Evolutionary conservation across 495 filamentous ascomycete species (phyloP).

Genomic region (Tuber indicum): DNA sequence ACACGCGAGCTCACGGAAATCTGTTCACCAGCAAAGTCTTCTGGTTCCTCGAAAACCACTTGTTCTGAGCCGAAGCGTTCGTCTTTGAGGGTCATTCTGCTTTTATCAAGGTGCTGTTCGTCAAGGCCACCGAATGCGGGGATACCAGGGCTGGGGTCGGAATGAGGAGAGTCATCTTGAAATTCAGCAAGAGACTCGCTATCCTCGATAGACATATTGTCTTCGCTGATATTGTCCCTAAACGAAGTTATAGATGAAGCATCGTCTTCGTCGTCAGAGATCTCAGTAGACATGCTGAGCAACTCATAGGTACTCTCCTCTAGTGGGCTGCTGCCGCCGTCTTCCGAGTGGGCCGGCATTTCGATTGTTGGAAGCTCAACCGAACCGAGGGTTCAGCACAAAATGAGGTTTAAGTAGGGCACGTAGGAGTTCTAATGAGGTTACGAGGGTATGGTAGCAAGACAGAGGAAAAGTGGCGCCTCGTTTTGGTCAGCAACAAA

Average conservation of each 20-base stretch:
- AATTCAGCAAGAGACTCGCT: constrained; percentile 39
- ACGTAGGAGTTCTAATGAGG: constrained; percentile 13
- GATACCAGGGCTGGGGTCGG: constrained; percentile 39
- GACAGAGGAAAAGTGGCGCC: constrained; percentile 30
- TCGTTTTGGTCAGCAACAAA: constrained; percentile 40
- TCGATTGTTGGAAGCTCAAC: constrained; percentile 12
- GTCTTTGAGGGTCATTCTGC: constrained; percentile 34
- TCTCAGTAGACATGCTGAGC: constrained; percentile 37
- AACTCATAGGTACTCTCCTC: constrained; percentile 42
- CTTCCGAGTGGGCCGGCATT: constrained; percentile 39
- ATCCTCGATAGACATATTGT: constrained; percentile 25
- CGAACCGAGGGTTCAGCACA: constrained; percentile 15
- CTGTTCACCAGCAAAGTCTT: constrained; percentile 49
- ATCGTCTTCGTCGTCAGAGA: constrained; percentile 41
- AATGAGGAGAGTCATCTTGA: constrained; percentile 25
- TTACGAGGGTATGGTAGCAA: constrained; percentile 25
- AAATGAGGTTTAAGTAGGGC: constrained; percentile 14
- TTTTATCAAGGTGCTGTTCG: constrained; percentile 39
- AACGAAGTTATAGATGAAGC: constrained; percentile 40
- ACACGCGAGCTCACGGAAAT: constrained; percentile 61
- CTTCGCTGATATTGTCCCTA: constrained; percentile 35
- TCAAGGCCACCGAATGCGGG: constrained; percentile 41
- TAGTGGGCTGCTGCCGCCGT: constrained; percentile 36
- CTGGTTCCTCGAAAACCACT: constrained; percentile 60
- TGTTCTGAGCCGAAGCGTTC: constrained; percentile 30